phyloP scores from a whole-genome alignment of 75 land plant genomes.

The Isoetes taiwanensis region DNA sequence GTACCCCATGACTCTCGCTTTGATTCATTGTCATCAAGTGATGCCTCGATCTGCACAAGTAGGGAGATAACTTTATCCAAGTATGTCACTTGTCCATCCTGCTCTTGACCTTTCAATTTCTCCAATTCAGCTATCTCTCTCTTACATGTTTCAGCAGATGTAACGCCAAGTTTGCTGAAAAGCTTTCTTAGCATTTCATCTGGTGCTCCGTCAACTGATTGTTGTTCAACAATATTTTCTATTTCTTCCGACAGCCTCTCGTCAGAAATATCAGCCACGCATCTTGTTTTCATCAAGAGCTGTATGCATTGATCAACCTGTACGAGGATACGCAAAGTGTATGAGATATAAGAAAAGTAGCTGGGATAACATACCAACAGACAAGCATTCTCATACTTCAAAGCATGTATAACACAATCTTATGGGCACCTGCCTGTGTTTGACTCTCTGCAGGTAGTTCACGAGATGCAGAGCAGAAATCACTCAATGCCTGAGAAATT shows the following conservation, averaged over 20 bases:
- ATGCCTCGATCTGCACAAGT: constrained; percentile 37
- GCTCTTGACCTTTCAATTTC: constrained; percentile 17
- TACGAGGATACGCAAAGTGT: background rate
- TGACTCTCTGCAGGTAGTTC: background rate
- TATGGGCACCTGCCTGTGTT: background rate
- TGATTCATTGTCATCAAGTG: constrained; percentile 28
- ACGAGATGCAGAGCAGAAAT: background rate
- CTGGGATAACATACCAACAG: background rate
- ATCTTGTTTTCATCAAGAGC: constrained; percentile 23
- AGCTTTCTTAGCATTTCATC: constrained; percentile 1
- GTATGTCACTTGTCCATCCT: constrained; percentile 12
- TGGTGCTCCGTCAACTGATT: constrained; percentile 13
- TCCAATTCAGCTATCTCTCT: constrained; percentile 26
- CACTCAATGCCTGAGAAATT: background rate
- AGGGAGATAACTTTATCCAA: constrained; percentile 42
- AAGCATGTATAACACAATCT: background rate
- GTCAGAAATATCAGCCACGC: constrained; percentile 7
- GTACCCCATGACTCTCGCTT: constrained; percentile 25
- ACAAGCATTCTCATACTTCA: background rate
- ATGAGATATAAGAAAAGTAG: background rate
- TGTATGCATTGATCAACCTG: constrained; percentile 30
- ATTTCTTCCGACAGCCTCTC: constrained; percentile 19
- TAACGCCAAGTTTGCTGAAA: background rate
- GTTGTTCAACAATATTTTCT: constrained; percentile 17
- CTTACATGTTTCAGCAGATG: background rate